Conservation (phyloP, 192 early-diverging fungal species). For the Backusella macrospora region DNA sequence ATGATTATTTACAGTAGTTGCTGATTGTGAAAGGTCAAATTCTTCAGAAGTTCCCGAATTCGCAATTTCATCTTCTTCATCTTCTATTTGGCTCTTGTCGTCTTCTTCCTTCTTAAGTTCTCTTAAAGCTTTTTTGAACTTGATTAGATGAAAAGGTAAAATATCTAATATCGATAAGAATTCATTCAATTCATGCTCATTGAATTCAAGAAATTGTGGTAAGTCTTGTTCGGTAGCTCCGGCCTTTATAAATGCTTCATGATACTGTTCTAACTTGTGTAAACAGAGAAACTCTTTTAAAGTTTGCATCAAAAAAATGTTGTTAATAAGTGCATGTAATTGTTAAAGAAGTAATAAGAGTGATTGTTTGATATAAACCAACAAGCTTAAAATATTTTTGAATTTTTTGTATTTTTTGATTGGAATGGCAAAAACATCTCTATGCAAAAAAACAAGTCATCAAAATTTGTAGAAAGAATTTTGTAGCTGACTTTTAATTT, state of each 20-base stretch:
- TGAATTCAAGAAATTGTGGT: constrained; percentile 50
- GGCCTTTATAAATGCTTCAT: constrained; percentile 45
- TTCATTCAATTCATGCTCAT: constrained; percentile 55
- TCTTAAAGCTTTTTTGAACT: constrained; percentile 51
- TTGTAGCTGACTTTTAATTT: neutral
- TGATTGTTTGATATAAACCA: neutral
- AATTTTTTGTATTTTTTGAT: neutral
- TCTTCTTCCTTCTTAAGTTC: constrained; percentile 40
- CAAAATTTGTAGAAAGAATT: neutral
- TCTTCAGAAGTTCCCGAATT: neutral
- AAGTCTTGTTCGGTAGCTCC: constrained; percentile 54
- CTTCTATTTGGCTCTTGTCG: constrained; percentile 19
- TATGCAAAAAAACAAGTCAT: neutral
- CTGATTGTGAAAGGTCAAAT: constrained; percentile 18
- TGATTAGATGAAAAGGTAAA: constrained; percentile 57
- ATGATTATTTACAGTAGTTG: neutral
- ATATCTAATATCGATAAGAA: constrained; percentile 48
- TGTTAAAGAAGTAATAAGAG: constrained; percentile 2
- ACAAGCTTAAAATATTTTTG: neutral
- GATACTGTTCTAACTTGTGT: constrained; percentile 54
- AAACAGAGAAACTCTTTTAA: constrained; percentile 51
- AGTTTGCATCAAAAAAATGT: constrained; percentile 34
- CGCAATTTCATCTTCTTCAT: constrained; percentile 29
- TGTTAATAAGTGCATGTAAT: constrained; percentile 1
- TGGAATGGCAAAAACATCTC: constrained; percentile 3